Conservation (phyloP, 116 monocot species). For the Cymodocea nodosa region DNA sequence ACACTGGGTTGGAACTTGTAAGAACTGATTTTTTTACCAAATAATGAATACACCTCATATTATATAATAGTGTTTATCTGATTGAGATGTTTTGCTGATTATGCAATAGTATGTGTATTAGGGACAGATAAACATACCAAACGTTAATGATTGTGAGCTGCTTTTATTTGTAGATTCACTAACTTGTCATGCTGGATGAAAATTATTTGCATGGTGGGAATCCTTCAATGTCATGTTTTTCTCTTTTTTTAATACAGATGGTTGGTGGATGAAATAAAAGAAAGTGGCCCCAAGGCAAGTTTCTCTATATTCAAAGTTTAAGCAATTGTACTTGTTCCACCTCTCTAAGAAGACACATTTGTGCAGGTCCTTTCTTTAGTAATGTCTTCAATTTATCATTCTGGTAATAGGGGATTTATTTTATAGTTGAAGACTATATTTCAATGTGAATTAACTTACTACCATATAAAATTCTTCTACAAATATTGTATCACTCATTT, state of each 20-base stretch:
- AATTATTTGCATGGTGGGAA: not conserved
- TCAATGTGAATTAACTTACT: too few species aligned
- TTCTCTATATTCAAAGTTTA: not conserved
- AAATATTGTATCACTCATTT: not conserved
- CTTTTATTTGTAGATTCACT: not conserved
- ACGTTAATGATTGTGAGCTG: too few species aligned
- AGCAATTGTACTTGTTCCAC: not conserved
- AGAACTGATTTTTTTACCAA: not conserved
- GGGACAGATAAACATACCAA: too few species aligned
- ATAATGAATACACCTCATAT: too few species aligned
- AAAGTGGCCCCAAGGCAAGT: constrained; percentile 78
- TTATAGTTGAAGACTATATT: not conserved
- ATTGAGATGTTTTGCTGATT: too few species aligned
- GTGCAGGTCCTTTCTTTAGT: too few species aligned
- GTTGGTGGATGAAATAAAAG: constrained; percentile 92
- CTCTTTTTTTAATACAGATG: constrained; percentile 43
- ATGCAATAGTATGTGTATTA: too few species aligned
- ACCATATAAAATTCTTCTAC: not conserved
- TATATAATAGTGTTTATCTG: too few species aligned
- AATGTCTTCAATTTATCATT: not conserved
- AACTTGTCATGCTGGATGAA: too few species aligned
- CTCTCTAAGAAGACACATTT: too few species aligned
- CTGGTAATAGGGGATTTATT: not conserved
- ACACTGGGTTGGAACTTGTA: too few species aligned
- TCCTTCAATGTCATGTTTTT: not conserved